phyloP scores from a whole-genome alignment of 768 basidiomycete species.

The Hygrophoropsis aurantiaca region DNA sequence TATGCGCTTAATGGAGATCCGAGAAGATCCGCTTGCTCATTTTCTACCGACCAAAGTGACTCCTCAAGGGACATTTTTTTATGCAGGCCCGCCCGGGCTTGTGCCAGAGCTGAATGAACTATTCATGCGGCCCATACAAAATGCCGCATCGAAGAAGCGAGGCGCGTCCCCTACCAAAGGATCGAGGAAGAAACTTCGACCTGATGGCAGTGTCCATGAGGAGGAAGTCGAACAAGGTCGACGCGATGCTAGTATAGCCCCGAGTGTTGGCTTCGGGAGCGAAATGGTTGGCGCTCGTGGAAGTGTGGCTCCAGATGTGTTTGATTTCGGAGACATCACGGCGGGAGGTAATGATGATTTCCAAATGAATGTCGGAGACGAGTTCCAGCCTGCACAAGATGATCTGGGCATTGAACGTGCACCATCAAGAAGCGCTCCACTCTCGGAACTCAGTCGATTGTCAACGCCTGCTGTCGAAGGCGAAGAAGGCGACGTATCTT shows the following conservation, averaged over 20 bases:
- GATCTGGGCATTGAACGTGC: conserved; percentile 35
- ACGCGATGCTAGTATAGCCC: conserved; percentile 63
- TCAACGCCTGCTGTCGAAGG: conserved; percentile 68
- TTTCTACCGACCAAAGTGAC: conserved; percentile 84
- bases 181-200: conserved; percentile 57
- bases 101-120: conserved; percentile 79
- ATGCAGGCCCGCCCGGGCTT: conserved; percentile 81
- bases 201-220: conserved; percentile 47
- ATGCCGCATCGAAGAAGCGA: conserved; percentile 59
- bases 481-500: conserved; percentile 63
- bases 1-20: conserved; percentile 84
- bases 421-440: conserved; percentile 47
- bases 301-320: conserved; percentile 56
- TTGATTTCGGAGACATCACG: conserved; percentile 63
- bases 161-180: conserved; percentile 56
- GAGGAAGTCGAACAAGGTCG: conserved; percentile 73
- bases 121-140: conserved; percentile 75
- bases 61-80: conserved; percentile 72
- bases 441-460: conserved; percentile 58
- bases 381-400: conserved; percentile 35
- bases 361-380: conserved; percentile 63
- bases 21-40: conserved; percentile 78
- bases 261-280: conserved; percentile 56
- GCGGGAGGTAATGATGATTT: conserved; percentile 61
- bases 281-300: conserved; percentile 52